phyloP scores from a whole-genome alignment of 2,329 filamentous ascomycete genomes.

The Fusarium nelsonii region DNA sequence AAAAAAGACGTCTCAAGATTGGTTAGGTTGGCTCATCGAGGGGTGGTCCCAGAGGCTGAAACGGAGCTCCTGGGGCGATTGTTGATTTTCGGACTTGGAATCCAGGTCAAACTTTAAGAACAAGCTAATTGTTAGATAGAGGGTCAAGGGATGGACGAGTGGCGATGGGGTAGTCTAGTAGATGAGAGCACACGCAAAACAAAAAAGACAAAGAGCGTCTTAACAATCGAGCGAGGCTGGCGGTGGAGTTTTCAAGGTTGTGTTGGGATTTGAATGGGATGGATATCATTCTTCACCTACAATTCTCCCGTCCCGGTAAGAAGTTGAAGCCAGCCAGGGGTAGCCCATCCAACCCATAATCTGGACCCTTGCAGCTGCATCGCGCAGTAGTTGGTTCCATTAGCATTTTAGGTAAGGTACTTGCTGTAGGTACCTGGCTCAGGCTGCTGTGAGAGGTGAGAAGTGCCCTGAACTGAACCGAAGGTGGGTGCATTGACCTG shows the following conservation, averaged over 20 bases:
- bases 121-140: conserved; percentile 26
- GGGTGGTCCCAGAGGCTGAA: conserved; percentile 43
- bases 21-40: conserved; percentile 40
- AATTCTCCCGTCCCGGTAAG: conserved; percentile 25
- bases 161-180: conserved; percentile 6
- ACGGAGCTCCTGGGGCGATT: conserved; percentile 35
- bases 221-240: conserved; percentile 38
- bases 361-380: conserved; percentile 36
- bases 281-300: conserved; percentile 14
- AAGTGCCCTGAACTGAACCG: conserved; percentile 37
- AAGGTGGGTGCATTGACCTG: conserved; percentile 34
- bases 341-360: conserved; percentile 26
- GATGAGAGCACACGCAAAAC: conserved; percentile 11
- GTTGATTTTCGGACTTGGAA: conserved; percentile 36
- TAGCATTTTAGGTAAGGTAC: conserved; percentile 9
- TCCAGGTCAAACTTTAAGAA: conserved; percentile 37
- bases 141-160: conserved; percentile 4
- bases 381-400: conserved; percentile 17
- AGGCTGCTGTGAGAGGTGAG: conserved; percentile 31
- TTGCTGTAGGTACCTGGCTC: conserved; percentile 11
- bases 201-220: conserved; percentile 29
- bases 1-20: conserved; percentile 29
- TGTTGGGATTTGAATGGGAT: conserved; percentile 34
- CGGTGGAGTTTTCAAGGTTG: conserved; percentile 40
- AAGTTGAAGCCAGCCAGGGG: conserved; percentile 45